Percentiles rank a stretch among this genome's conserved stretches.
These are phyloP conservation scores for Capronia coronata DNA, from an alignment of 2,329 filamentous ascomycete genomes.

Conservation along the genomic window DNA sequence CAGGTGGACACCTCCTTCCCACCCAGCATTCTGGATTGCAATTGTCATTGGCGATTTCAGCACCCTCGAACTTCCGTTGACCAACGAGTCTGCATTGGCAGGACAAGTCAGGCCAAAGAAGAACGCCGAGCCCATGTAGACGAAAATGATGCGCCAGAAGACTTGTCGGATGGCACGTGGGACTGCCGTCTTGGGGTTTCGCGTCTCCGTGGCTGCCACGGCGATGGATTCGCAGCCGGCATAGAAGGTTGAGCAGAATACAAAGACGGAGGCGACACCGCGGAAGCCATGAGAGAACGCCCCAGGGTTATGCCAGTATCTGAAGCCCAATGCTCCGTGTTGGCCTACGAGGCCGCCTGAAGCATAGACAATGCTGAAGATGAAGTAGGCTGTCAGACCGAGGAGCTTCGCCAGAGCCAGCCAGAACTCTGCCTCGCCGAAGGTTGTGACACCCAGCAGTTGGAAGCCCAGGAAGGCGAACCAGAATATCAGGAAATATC, in stretches of 20 bases:
- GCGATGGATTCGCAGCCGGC: conserved; percentile 37
- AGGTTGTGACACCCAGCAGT: conserved; percentile 40
- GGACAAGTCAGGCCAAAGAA: conserved; percentile 71
- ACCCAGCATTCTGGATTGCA: conserved; percentile 67
- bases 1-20: conserved; percentile 64
- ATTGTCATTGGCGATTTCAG: conserved; percentile 68
- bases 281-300: conserved; percentile 34
- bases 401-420: conserved; percentile 34
- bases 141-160: conserved; percentile 44
- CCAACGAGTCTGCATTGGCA: conserved; percentile 57
- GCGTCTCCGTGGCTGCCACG: conserved; percentile 40
- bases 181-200: conserved; percentile 44
- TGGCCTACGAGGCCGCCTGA: conserved; percentile 32
- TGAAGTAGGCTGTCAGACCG: background rate
- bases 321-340: conserved; percentile 30
- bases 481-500: conserved; percentile 46
- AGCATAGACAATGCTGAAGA: conserved; percentile 32
- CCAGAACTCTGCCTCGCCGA: conserved; percentile 49
- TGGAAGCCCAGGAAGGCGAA: conserved; percentile 40
- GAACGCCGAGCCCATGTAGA: conserved; percentile 64
- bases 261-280: conserved; percentile 36
- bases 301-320: conserved; percentile 36
- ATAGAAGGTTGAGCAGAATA: conserved; percentile 36
- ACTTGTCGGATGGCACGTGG: conserved; percentile 40
- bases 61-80: conserved; percentile 56